Evolutionary conservation across 208 protist species (phyloP), one percentile per base, ranked within the genome.

Genomic region (Strigomonas galati): DNA sequence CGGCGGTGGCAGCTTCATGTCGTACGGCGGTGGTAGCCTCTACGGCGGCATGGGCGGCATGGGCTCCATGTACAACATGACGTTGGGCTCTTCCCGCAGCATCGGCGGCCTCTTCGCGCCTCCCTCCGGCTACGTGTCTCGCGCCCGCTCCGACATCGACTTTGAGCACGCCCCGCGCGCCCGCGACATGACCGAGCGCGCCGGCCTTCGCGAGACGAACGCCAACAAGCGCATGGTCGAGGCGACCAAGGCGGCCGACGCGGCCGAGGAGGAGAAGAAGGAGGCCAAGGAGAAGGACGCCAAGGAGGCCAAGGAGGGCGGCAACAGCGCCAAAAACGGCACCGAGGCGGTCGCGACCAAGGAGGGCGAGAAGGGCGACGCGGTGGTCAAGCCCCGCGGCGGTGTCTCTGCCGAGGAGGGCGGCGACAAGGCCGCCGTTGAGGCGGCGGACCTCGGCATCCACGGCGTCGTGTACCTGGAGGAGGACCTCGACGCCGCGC

Each of bases 381-480:
- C 55, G 6, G 53, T n/a, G 7, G 21, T 21, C 51, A 55, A 55
- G 48, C 3, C n/a, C 48, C 52, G 24, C 54, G 54, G 54, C n/a
- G 10, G 0, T 3, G 7, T 40, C 27, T 7, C 54, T 1, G n/a
- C 9, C 10, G 54, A n/a, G 28, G 54, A n/a, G 10, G 28, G 6
- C 27, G 5, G 17, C 9, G 51, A 55, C n/a, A 31, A 55, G 27
- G 21, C n/a, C 7, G 17, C 7, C 23, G 44, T 19, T 27, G 21
- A 49, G 48, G 53, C 56, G 28, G 58, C 55, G 48, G 46, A 37
- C 59, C 65, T 66, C 65, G 53, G 35, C 1, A 77, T 76, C 40
- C 65, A 65, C 57, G 67, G 65, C 53, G 59, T 75, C 30, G 32
- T 75, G 49, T 48, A 73, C 56, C 43, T 83, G 32, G 68, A 78